Conservation (phyloP, 2,329 filamentous ascomycete genomes). For the Alternaria sp. region DNA sequence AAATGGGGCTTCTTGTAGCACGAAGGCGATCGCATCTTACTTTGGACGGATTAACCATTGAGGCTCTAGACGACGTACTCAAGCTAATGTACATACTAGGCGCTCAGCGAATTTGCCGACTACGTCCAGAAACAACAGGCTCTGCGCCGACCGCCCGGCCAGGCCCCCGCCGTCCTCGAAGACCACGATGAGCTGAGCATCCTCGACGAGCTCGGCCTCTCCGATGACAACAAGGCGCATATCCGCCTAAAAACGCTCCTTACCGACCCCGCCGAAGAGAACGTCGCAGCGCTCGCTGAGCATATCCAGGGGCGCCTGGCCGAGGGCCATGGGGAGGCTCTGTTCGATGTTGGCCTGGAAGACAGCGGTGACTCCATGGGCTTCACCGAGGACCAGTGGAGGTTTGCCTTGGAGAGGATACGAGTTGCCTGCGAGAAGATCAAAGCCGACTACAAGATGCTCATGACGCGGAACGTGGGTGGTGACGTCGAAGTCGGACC, state of each 20-base stretch:
- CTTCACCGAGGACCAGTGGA: conserved; percentile 77
- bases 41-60: background rate
- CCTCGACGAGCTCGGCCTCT: conserved; percentile 77
- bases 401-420: conserved; percentile 70
- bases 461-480: conserved; percentile 89
- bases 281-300: conserved; percentile 66
- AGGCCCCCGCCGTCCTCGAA: conserved; percentile 52
- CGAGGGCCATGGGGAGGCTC: conserved; percentile 85
- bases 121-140: conserved; percentile 96
- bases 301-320: conserved; percentile 68
- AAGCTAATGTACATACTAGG: conserved; percentile 53
- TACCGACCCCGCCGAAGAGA: conserved; percentile 63
- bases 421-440: conserved; percentile 67
- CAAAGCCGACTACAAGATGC: conserved; percentile 76
- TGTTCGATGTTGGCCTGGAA: conserved; percentile 93
- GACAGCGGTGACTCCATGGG: conserved; percentile 86
- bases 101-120: conserved; percentile 94
- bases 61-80: background rate
- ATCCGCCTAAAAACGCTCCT: conserved; percentile 78
- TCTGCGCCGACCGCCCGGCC: conserved; percentile 58
- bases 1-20: background rate
- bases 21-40: background rate
- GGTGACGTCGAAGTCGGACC: conserved; percentile 74
- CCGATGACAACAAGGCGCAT: conserved; percentile 68
- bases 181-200: conserved; percentile 91